Base-by-base conservation (phyloP, 1,139 yeast species). In the Diutina mesorugosa region DNA sequence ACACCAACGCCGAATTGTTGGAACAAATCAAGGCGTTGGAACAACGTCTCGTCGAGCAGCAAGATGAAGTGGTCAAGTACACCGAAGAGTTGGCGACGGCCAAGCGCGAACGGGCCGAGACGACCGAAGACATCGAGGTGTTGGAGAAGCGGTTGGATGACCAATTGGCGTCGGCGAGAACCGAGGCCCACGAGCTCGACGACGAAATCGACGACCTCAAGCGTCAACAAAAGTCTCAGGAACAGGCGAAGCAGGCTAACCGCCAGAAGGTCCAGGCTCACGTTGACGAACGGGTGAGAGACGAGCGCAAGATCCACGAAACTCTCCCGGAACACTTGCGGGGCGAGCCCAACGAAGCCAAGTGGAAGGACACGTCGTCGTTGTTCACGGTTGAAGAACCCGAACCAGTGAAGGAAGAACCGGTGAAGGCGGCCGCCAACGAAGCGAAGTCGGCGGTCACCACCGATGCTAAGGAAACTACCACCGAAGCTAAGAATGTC, bases 281-380 rank as follows among this genome's bases (percentile, higher is more conserved):
- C 16, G 61, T 76, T 47, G 72, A 73, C 46, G 69, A 69, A 47
- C 66, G 67, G 62, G 76, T 76, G 35, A 71, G 70, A 60, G 76
- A 71, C 51, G 80, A 75, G 61, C 75, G 73, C 60, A 70, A 66
- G 58, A 76, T 80, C 61, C 79, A 80, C 62, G 65, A 63, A 28
- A 79, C 74, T 60, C 74, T 79, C 60, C 85, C 85, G 14, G 81
- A 77, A 56, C 85, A 81, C 66, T 71, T 80, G 63, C 72, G 70
- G 59, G 65, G 66, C 54, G 77, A 76, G 5, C 66, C 80, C 29
- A 66, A 73, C 59, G 81, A 77, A 60, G 65, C 65, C 57, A 71
- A 70, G 60, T 65, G 75, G 52, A 68, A 68, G 55, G 81, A 77
- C 41, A 38, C 47, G 14, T 18, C 21, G 18, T 16, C 14, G 18